These are phyloP conservation scores for Breynia disticha DNA, from an alignment of 441 rosid genomes.

Conservation along the genomic window DNA sequence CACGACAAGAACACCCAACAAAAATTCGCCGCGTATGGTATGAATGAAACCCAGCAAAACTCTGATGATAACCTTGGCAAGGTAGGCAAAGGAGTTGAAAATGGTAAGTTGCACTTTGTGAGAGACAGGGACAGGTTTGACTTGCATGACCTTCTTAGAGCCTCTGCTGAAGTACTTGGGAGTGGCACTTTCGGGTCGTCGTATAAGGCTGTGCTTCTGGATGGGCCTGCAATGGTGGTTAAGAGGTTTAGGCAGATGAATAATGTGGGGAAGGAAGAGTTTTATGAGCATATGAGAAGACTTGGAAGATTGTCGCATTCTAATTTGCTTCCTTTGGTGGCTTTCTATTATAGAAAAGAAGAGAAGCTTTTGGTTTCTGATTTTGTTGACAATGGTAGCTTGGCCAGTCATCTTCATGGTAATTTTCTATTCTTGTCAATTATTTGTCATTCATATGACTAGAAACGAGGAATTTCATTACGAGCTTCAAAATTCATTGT, in stretches of 20 bases:
- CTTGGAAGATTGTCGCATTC: constrained; percentile 60
- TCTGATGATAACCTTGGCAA: background rate
- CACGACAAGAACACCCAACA: constrained; percentile 21
- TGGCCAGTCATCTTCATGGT: constrained; percentile 81
- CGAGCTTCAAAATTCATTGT: too few relatives aligned
- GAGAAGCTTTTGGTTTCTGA: constrained; percentile 76
- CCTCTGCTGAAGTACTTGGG: constrained; percentile 74
- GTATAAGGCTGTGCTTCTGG: constrained; percentile 51
- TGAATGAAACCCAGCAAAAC: background rate
- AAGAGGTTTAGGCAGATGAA: constrained; percentile 71
- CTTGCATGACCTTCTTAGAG: constrained; percentile 61
- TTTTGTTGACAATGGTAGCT: constrained; percentile 54
- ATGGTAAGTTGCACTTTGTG: constrained; percentile 40
- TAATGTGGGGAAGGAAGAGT: constrained; percentile 44
- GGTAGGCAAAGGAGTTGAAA: constrained; percentile 17
- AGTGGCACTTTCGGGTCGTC: constrained; percentile 67
- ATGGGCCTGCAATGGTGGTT: constrained; percentile 55
- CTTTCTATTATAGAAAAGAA: constrained; percentile 60
- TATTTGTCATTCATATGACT: too few relatives aligned
- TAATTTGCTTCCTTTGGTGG: constrained; percentile 59
- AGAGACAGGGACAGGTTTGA: constrained; percentile 49
- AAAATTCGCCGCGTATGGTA: constrained; percentile 11
- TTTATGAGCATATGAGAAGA: constrained; percentile 56
- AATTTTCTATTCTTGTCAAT: constrained; percentile 4
- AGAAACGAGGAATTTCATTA: too few relatives aligned